A percentile compares a stretch with the other conserved stretches of the same genome.
Conservation (phyloP, 2,329 filamentous ascomycete genomes). For the Neonectria ditissima region DNA sequence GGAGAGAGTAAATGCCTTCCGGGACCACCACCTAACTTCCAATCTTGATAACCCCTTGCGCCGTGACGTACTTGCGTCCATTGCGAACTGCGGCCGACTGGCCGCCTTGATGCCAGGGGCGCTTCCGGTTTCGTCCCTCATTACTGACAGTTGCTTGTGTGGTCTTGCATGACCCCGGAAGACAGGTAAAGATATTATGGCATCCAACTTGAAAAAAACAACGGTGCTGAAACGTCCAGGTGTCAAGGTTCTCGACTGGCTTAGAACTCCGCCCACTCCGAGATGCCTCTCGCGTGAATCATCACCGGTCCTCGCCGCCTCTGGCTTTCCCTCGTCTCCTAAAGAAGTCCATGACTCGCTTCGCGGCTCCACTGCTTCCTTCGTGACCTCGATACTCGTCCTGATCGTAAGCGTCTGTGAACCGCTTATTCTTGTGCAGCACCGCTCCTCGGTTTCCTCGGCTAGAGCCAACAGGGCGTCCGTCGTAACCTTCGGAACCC, state of each 20-base stretch:
- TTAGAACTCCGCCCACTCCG: slow-evolving; percentile 42
- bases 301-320: slow-evolving; percentile 67
- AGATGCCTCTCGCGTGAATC: slow-evolving; percentile 33
- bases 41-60: slow-evolving; percentile 43
- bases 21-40: slow-evolving; percentile 41
- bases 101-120: slow-evolving; percentile 11
- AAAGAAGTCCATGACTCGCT: slow-evolving; percentile 99
- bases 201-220: slow-evolving; percentile 43
- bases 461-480: slow-evolving; percentile 52
- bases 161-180: slow-evolving; percentile 39
- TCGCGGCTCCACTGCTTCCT: slow-evolving; percentile 87
- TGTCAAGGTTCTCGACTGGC: slow-evolving; percentile 40
- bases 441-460: slow-evolving; percentile 65
- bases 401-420: slow-evolving; percentile 90
- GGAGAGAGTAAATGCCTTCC: slow-evolving; percentile 38
- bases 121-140: slow-evolving; percentile 42
- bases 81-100: slow-evolving; percentile 22
- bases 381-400: slow-evolving; percentile 74
- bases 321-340: slow-evolving; percentile 84
- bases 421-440: slow-evolving; percentile 88
- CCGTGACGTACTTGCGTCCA: slow-evolving; percentile 36
- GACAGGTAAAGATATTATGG: slow-evolving; percentile 44
- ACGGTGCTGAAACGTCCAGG: slow-evolving; percentile 37
- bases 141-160: slow-evolving; percentile 42
- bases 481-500: slow-evolving; percentile 58